Percentiles rank a stretch among this genome's conserved stretches.
Conservation (phyloP, 2,329 filamentous ascomycete species). For the Trichoderma semiorbis region DNA sequence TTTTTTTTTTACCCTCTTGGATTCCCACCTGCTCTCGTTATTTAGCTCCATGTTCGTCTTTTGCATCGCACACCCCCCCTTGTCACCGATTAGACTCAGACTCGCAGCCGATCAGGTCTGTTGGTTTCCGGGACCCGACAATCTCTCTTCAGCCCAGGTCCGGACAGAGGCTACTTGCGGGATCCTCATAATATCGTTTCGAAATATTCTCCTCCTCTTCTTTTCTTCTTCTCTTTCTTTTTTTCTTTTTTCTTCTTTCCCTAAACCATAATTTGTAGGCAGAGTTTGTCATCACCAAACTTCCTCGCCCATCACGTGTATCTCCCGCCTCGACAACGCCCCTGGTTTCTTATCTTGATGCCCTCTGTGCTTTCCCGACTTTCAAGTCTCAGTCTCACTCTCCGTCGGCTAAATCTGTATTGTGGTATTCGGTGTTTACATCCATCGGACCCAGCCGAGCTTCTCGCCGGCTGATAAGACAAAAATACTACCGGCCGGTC, state of each 20-base stretch:
- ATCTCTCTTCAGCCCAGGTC: constrained; percentile 15
- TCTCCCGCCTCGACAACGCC: neutral
- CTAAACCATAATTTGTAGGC: neutral
- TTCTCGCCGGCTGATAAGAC: neutral
- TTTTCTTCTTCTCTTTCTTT: neutral
- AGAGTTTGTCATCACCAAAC: neutral
- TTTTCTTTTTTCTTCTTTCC: neutral
- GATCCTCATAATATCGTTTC: neutral
- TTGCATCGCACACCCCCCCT: constrained; percentile 10
- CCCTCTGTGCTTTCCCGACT: neutral
- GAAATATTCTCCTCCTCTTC: neutral
- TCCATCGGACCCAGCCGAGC: neutral
- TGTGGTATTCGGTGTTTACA: neutral
- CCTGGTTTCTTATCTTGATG: neutral
- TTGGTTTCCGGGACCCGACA: constrained; percentile 14
- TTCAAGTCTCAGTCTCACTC: neutral
- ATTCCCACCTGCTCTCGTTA: constrained; percentile 5
- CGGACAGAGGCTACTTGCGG: neutral
- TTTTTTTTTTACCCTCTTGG: neutral
- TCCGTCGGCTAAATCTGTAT: constrained; percentile 4
- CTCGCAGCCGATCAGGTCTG: constrained; percentile 15
- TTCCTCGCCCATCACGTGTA: neutral
- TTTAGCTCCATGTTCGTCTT: constrained; percentile 6
- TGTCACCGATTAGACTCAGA: constrained; percentile 17
- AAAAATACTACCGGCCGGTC: neutral